Evolutionary conservation across 495 filamentous ascomycete genomes (phyloP).

Genomic region (Trichoderma asperelloides): DNA sequence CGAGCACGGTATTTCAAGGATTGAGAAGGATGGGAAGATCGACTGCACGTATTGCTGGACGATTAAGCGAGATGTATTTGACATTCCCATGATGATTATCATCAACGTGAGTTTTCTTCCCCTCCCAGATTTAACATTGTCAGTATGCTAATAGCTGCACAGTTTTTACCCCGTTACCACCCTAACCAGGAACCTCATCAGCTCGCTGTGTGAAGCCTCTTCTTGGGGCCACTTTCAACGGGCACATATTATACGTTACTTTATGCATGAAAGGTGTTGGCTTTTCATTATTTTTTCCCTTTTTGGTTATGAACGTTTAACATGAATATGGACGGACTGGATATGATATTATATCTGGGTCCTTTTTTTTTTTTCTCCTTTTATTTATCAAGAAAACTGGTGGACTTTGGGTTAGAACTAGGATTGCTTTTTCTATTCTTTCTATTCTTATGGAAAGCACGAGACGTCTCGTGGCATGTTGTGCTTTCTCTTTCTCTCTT

Average conservation of each 20-base stretch:
- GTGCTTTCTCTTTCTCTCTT: constrained; percentile 7
- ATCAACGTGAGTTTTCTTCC: constrained; percentile 69
- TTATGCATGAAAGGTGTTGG: constrained; percentile 12
- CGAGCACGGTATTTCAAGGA: constrained; percentile 66
- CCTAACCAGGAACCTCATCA: constrained; percentile 34
- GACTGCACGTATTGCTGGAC: constrained; percentile 95
- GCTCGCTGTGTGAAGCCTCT: constrained; percentile 30
- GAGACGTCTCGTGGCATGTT: not conserved
- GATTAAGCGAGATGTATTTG: constrained; percentile 92
- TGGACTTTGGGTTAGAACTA: not conserved
- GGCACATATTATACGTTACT: constrained; percentile 9
- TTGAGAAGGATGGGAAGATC: constrained; percentile 81
- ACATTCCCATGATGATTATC: constrained; percentile 96
- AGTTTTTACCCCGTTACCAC: constrained; percentile 47
- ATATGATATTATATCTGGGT: not conserved
- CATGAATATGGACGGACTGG: not conserved
- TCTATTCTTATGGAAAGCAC: not conserved
- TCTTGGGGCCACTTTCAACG: not conserved
- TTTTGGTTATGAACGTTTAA: not conserved
- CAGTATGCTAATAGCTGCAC: constrained; percentile 14
- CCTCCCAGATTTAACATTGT: not conserved
- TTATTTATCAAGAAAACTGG: not conserved
- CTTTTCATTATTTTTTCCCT: not conserved
- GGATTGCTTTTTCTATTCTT: not conserved
- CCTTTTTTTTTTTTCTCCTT: not conserved